Conservation (phyloP, 2,329 filamentous ascomycete genomes). For the Colletotrichum tanaceti region DNA sequence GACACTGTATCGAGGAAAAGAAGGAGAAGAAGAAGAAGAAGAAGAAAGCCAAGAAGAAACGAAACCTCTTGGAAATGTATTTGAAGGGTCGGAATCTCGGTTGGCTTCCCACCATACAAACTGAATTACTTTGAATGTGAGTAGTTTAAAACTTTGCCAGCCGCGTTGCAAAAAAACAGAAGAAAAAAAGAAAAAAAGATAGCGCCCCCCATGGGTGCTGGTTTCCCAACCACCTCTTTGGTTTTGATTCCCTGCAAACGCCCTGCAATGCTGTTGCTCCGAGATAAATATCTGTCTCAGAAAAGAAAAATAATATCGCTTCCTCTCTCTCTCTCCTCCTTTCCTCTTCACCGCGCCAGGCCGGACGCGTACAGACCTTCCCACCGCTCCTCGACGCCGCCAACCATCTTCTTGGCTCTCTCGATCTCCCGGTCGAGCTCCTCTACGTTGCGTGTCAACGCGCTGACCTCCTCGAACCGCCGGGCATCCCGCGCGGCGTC, state of each 20-base stretch:
- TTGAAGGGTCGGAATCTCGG: too few relatives aligned
- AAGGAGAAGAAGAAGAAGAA: too few relatives aligned
- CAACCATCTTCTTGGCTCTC: slow-evolving; percentile 71
- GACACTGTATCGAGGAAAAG: too few relatives aligned
- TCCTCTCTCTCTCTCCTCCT: not conserved
- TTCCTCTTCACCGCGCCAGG: slow-evolving; percentile 18
- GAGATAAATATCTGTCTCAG: not conserved
- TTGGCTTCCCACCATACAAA: not conserved
- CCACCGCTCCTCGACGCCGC: slow-evolving; percentile 71
- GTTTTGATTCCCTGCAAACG: slow-evolving; percentile 44
- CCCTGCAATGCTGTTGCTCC: slow-evolving; percentile 50
- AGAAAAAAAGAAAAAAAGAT: too few relatives aligned
- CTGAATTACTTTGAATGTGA: not conserved
- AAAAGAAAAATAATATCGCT: not conserved
- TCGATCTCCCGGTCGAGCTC: slow-evolving; percentile 85
- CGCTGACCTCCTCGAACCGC: slow-evolving; percentile 87
- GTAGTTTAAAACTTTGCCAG: not conserved
- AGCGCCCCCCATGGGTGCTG: too few relatives aligned
- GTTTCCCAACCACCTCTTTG: too few relatives aligned
- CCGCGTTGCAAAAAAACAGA: not conserved
- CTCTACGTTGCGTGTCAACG: slow-evolving; percentile 81
- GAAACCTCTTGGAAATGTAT: too few relatives aligned
- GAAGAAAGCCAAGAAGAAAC: too few relatives aligned
- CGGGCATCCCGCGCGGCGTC: slow-evolving; percentile 78
- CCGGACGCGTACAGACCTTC: slow-evolving; percentile 59